phyloP scores from a whole-genome alignment of 352 stramenopile species.

The Phytopythium delawarense region DNA sequence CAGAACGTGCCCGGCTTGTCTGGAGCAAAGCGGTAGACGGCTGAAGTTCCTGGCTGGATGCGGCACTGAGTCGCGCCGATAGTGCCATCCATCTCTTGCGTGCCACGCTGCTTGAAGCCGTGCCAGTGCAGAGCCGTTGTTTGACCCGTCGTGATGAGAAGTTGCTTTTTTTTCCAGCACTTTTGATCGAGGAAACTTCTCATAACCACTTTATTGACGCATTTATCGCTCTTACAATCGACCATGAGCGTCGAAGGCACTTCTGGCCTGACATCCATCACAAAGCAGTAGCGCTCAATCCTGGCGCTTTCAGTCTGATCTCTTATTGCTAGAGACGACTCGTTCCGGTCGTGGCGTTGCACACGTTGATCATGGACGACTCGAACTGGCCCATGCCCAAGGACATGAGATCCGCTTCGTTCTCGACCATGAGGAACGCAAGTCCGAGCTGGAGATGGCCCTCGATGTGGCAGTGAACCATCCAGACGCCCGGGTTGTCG shows the following conservation, averaged over 20 bases:
- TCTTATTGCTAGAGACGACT: not conserved
- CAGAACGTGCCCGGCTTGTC: too few species aligned
- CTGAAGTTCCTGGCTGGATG: too few species aligned
- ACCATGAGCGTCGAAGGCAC: not conserved
- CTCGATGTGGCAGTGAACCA: conserved; percentile 54
- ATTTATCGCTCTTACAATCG: too few species aligned
- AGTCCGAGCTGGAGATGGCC: conserved; percentile 24
- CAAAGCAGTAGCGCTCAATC: not conserved
- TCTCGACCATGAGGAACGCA: conserved; percentile 40
- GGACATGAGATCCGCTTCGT: conserved; percentile 22
- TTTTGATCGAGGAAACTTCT: too few species aligned
- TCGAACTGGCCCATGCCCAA: conserved; percentile 27
- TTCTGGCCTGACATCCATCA: not conserved
- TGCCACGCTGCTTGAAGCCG: too few species aligned
- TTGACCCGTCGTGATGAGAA: too few species aligned
- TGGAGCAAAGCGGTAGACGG: too few species aligned
- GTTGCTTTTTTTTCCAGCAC: too few species aligned
- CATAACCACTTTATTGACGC: too few species aligned
- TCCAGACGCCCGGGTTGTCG: conserved; percentile 41
- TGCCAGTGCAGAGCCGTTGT: too few species aligned
- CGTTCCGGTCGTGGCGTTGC: not conserved
- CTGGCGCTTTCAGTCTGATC: not conserved
- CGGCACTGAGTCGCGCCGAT: too few species aligned
- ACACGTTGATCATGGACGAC: conserved; percentile 28
- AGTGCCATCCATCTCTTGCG: too few species aligned